These are phyloP conservation scores for Colletotrichum eremochloae DNA, from an alignment of 2,329 filamentous ascomycete genomes.

Conservation along the genomic window DNA sequence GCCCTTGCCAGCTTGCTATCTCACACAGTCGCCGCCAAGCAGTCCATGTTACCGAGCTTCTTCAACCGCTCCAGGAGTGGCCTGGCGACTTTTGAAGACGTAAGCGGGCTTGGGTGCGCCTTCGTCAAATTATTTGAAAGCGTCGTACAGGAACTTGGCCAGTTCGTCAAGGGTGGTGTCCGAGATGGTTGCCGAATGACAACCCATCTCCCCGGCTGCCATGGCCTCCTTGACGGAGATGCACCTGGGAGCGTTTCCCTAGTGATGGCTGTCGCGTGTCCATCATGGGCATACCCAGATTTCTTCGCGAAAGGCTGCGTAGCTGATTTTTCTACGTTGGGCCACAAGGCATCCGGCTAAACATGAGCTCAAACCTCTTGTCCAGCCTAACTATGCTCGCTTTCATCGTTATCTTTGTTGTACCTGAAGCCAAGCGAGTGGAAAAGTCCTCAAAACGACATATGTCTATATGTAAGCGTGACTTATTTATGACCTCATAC, in stretches of 20 bases:
- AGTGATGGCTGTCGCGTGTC: background rate
- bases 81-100: no score
- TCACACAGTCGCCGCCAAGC: no score
- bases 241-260: slow-evolving; percentile 49
- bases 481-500: no score
- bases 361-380: slow-evolving; percentile 47
- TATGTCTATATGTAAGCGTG: no score
- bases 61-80: background rate
- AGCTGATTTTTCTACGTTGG: slow-evolving; percentile 60
- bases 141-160: slow-evolving; percentile 42
- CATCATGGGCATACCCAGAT: slow-evolving; percentile 52
- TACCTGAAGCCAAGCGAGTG: no score
- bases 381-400: no score
- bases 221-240: slow-evolving; percentile 59
- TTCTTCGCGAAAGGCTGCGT: slow-evolving; percentile 61
- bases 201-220: slow-evolving; percentile 61
- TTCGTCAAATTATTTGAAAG: no score
- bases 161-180: slow-evolving; percentile 56
- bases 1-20: no score
- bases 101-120: no score
- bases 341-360: slow-evolving; percentile 58
- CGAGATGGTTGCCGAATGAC: slow-evolving; percentile 60
- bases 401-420: no score
- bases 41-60: background rate
- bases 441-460: no score